A percentile compares a stretch with the other conserved stretches of the same genome.
Conservation (phyloP, 352 stramenopile species). For the Pythium plurisporium region DNA sequence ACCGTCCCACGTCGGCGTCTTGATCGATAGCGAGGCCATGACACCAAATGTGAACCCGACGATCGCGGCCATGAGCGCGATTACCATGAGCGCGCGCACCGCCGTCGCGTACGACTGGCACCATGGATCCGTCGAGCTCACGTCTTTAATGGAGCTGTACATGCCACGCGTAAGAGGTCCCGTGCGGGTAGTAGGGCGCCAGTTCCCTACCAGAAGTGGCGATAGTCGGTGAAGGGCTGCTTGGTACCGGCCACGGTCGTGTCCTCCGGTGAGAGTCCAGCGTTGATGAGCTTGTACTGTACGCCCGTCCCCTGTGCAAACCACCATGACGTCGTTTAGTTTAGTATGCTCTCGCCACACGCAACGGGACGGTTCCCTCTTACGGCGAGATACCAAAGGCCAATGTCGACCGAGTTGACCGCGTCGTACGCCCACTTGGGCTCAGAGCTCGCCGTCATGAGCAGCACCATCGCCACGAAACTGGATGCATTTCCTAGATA, state of each 20-base stretch:
- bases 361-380: no score
- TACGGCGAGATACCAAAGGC: conserved; percentile 65
- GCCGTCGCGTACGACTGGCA: conserved; percentile 45
- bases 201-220: conserved; percentile 17
- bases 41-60: conserved; percentile 49
- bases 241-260: conserved; percentile 4
- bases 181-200: no score
- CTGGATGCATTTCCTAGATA: conserved; percentile 45
- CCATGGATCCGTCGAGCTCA: conserved; percentile 50
- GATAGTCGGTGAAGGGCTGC: conserved; percentile 22
- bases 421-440: conserved; percentile 56
- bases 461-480: conserved; percentile 41
- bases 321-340: no score
- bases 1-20: conserved; percentile 71
- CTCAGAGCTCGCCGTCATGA: conserved; percentile 40
- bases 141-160: conserved; percentile 12
- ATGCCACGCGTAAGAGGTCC: neutral
- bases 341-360: no score
- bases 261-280: conserved; percentile 31
- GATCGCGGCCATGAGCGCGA: conserved; percentile 51
- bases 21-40: conserved; percentile 49
- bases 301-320: conserved; percentile 49
- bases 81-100: conserved; percentile 42
- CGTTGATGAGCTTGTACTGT: conserved; percentile 82
- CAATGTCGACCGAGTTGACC: conserved; percentile 71